Percentiles rank a stretch among this genome's conserved stretches.
These are phyloP conservation scores for Colletotrichum liriopes DNA, from an alignment of 2,329 filamentous ascomycete genomes.

Conservation along the genomic window DNA sequence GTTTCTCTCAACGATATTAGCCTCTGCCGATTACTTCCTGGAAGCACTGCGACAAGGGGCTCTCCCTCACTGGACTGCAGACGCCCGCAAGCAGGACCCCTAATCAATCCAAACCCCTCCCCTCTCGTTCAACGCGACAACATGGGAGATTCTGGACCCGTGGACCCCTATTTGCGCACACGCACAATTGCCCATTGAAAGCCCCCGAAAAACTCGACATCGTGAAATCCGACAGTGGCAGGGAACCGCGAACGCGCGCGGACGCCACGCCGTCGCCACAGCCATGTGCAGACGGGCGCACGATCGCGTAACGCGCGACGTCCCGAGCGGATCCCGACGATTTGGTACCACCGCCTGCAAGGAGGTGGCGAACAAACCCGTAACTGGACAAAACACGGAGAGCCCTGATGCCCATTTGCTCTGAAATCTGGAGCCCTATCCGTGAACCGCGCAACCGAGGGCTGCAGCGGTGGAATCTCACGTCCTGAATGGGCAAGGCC, in stretches of 20 bases:
- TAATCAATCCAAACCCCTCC: neutral
- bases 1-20: neutral
- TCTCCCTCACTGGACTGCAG: neutral
- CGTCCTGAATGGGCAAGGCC: conserved; percentile 3
- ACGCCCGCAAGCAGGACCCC: conserved; percentile 6
- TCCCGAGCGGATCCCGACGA: conserved; percentile 39
- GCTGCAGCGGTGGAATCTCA: neutral
- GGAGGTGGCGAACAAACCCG: conserved; percentile 27
- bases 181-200: neutral
- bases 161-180: neutral
- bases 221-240: neutral
- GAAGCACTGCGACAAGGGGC: neutral
- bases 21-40: neutral
- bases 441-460: neutral
- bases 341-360: conserved; percentile 36
- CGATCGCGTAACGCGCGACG: conserved; percentile 31
- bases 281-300: conserved; percentile 32
- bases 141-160: neutral
- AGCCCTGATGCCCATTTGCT: neutral
- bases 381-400: neutral
- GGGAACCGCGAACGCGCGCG: neutral
- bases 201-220: neutral
- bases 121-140: neutral
- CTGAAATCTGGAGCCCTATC: conserved; percentile 16
- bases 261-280: conserved; percentile 7